phyloP scores from a whole-genome alignment of 1,139 yeast species.

The Insectozyma bohioensis region DNA sequence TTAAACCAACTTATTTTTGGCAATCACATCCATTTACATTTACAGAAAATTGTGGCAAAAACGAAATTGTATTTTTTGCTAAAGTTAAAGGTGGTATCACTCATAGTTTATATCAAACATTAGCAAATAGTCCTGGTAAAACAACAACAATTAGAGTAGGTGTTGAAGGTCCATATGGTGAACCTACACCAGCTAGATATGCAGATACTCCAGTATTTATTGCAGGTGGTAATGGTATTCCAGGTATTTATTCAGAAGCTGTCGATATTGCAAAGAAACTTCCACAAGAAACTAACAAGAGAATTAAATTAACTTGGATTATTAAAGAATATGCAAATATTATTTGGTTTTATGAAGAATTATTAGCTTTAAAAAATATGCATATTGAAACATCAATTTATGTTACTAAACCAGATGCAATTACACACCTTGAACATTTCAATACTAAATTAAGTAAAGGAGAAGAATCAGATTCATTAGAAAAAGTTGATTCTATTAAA shows the following conservation, averaged over 20 bases:
- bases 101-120: constrained; percentile 28
- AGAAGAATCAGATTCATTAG: constrained; percentile 3
- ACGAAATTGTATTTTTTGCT: constrained; percentile 25
- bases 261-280: constrained; percentile 32
- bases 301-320: constrained; percentile 51
- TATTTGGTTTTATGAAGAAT: constrained; percentile 52
- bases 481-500: constrained; percentile 4
- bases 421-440: constrained; percentile 3
- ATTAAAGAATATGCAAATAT: constrained; percentile 45
- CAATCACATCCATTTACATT: constrained; percentile 40
- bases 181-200: constrained; percentile 26
- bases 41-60: constrained; percentile 25
- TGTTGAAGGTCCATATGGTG: constrained; percentile 46
- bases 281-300: constrained; percentile 17
- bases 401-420: constrained; percentile 38
- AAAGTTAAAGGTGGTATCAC: constrained; percentile 44
- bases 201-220: constrained; percentile 40
- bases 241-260: constrained; percentile 44
- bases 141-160: constrained; percentile 29
- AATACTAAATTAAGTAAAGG: constrained; percentile 1
- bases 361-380: constrained; percentile 31
- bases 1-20: constrained; percentile 36
- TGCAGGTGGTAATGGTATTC: constrained; percentile 47
- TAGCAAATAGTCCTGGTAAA: constrained; percentile 27
- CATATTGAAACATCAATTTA: constrained; percentile 36